Evolutionary conservation across 345 rosid species (phyloP).

Genomic region (Cardamine resedifolia): DNA sequence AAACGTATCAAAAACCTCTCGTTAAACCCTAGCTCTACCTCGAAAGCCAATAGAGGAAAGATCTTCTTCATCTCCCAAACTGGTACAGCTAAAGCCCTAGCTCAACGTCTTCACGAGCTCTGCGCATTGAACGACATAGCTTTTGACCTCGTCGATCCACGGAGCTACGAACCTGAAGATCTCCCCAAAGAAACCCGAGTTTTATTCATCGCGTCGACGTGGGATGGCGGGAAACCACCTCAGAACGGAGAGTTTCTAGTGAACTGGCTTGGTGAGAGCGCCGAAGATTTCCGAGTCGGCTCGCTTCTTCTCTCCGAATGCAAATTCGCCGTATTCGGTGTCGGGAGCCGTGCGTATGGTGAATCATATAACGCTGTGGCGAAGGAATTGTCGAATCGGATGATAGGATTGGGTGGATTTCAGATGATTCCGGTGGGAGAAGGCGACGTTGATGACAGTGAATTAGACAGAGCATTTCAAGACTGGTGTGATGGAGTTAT

Average conservation of each 20-base stretch:
- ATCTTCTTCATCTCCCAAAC: constrained; percentile 80
- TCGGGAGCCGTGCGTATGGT: constrained; percentile 77
- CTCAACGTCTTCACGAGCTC: constrained; percentile 54
- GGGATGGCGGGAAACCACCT: constrained; percentile 89
- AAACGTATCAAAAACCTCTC: constrained; percentile 42
- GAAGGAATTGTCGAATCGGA: constrained; percentile 59
- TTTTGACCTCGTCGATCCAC: constrained; percentile 74
- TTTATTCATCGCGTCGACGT: constrained; percentile 79
- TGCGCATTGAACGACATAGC: constrained; percentile 43
- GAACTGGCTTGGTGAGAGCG: constrained; percentile 78
- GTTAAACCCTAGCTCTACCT: constrained; percentile 33
- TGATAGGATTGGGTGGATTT: constrained; percentile 70
- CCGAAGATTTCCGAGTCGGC: constrained; percentile 88
- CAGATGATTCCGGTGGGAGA: constrained; percentile 65
- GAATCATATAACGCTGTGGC: constrained; percentile 70
- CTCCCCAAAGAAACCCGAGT: constrained; percentile 61
- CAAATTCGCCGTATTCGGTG: constrained; percentile 81
- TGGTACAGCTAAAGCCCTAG: constrained; percentile 71
- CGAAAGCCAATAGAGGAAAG: constrained; percentile 45
- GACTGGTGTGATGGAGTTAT: constrained; percentile 65
- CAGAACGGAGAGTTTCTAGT: constrained; percentile 59
- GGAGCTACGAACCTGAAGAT: constrained; percentile 89
- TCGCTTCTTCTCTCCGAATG: constrained; percentile 66
- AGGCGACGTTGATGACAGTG: constrained; percentile 80
- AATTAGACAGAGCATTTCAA: constrained; percentile 56